Evolutionary conservation across 1,284 basidiomycete species (phyloP).

Genomic region (Sanghuangporus baumii): DNA sequence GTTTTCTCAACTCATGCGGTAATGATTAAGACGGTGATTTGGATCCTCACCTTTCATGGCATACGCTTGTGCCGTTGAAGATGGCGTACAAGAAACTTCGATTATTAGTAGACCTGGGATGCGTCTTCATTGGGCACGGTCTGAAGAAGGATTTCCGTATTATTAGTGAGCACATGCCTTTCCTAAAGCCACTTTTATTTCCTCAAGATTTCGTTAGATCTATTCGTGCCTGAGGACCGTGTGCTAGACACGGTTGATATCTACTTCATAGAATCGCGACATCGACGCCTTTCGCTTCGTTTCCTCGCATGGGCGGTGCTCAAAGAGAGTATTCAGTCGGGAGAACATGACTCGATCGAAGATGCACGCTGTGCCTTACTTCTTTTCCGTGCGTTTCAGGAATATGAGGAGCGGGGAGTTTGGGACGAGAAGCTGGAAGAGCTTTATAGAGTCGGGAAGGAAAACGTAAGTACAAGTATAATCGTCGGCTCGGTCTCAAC

Average conservation of each 20-base stretch:
- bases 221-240: conserved; percentile 91
- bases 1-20: background rate
- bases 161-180: conserved; percentile 69
- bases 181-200: background rate
- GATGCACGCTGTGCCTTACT: conserved; percentile 88
- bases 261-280: conserved; percentile 79
- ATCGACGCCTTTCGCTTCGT: conserved; percentile 86
- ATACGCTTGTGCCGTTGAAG: conserved; percentile 93
- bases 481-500: background rate
- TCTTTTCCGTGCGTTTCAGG: conserved; percentile 80
- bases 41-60: conserved; percentile 75
- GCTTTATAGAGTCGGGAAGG: conserved; percentile 65
- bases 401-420: conserved; percentile 69
- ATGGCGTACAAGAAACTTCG: conserved; percentile 98
- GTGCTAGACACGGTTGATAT: conserved; percentile 97
- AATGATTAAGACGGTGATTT: conserved; percentile 75
- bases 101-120: conserved; percentile 88
- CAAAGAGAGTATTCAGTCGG: conserved; percentile 86
- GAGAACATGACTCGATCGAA: conserved; percentile 95
- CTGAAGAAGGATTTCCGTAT: conserved; percentile 99
- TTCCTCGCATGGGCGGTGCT: conserved; percentile 95
- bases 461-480: conserved; percentile 44
- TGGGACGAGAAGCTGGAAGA: conserved; percentile 90
- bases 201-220: conserved; percentile 49
- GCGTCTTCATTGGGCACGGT: conserved; percentile 97